Evolutionary conservation across 441 rosid species (phyloP).

Genomic region (Gossypium armourianum): DNA sequence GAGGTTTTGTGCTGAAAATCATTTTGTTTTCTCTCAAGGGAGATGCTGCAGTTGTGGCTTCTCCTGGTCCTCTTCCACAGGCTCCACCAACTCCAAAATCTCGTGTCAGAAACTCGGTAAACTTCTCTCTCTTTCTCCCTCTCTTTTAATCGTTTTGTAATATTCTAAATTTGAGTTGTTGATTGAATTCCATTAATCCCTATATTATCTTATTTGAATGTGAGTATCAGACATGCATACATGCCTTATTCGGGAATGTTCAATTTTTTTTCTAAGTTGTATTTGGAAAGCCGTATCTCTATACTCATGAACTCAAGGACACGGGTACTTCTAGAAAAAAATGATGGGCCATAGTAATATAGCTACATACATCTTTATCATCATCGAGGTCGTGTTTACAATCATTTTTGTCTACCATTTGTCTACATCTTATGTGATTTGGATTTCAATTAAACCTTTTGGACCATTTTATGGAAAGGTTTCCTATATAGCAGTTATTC

Average conservation of each 20-base stretch:
- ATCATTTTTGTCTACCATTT: background rate
- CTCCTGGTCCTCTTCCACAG: constrained; percentile 21
- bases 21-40: constrained; percentile 21
- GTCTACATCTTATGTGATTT: background rate
- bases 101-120: constrained; percentile 39
- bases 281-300: background rate
- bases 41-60: constrained; percentile 17
- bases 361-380: background rate
- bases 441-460: background rate
- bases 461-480: background rate
- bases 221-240: background rate
- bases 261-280: background rate
- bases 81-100: constrained; percentile 11
- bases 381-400: background rate
- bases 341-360: background rate
- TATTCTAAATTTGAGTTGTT: background rate
- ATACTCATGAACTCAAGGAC: background rate
- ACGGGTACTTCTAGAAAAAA: background rate
- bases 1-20: constrained; percentile 1
- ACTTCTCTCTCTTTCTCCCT: background rate
- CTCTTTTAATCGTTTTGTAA: background rate
- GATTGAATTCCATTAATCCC: background rate
- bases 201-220: background rate
- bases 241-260: background rate
- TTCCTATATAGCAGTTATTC: background rate